phyloP scores from a whole-genome alignment of 2,329 filamentous ascomycete species.

The Ceratocystis destructans region DNA sequence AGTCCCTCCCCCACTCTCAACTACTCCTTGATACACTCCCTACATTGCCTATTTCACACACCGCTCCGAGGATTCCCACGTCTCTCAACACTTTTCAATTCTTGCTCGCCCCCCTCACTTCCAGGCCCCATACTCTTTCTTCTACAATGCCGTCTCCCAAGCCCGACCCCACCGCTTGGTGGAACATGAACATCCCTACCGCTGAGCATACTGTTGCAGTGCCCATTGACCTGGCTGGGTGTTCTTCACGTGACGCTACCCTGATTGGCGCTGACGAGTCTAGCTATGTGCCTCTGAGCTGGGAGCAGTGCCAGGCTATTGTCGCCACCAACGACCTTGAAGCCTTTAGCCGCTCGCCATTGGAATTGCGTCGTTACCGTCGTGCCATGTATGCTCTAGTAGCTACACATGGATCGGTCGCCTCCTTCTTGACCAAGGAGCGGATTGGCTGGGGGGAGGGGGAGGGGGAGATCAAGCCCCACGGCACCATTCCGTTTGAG shows the following conservation, averaged over 20 bases:
- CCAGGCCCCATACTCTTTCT: background rate
- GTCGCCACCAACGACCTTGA: slow-evolving; percentile 55
- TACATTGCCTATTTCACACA: background rate
- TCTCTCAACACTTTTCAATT: background rate
- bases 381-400: slow-evolving; percentile 52
- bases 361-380: slow-evolving; percentile 64
- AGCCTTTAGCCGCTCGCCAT: slow-evolving; percentile 62
- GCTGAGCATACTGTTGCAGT: slow-evolving; percentile 50
- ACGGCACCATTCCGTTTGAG: slow-evolving; percentile 11
- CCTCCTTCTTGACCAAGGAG: slow-evolving; percentile 59
- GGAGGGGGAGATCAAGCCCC: slow-evolving; percentile 19
- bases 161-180: slow-evolving; percentile 43
- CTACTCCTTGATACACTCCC: background rate
- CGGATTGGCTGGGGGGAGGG: slow-evolving; percentile 50
- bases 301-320: slow-evolving; percentile 54
- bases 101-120: background rate
- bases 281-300: slow-evolving; percentile 48
- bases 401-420: slow-evolving; percentile 58
- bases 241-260: slow-evolving; percentile 51
- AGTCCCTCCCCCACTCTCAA: background rate
- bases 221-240: slow-evolving; percentile 52
- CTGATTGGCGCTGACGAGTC: slow-evolving; percentile 60
- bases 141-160: background rate
- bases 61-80: background rate
- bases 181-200: slow-evolving; percentile 66